Evolutionary conservation across 1,139 yeast species (phyloP), one percentile per base, ranked within the genome.

Genomic region (Pichia sp.): DNA sequence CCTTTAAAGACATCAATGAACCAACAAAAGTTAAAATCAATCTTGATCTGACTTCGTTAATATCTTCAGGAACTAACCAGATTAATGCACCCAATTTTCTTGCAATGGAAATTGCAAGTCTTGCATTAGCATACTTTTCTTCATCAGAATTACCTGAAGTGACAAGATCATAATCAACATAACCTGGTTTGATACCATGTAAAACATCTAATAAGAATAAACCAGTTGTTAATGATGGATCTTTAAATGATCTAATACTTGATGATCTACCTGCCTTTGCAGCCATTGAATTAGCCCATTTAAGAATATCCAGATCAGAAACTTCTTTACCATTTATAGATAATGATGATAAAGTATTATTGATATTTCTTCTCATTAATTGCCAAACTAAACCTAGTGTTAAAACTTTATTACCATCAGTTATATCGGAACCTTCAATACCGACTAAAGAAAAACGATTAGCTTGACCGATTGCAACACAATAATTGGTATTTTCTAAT

Each of bases 21-120:
- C 96, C 98, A 46, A 91, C 87, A 62, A 91, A 91, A 1, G 98
- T 88, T 61, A 89, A 76, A 43, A 91, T 84, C 68, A 91, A 79
- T 63, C 97, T 80, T 38, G 95, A 73, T 67, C 98, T 83, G 33
- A 93, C 96, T 66, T 89, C 97, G 55, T 81, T 86, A 57, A 91
- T 91, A 69, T 91, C 99, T 65, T 91, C 99, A n/a, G 99, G 99
- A 23, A 91, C 96, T 56, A 91, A 74, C 96, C 97, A 91, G 56
- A 91, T 91, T 62, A 93, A 78, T 33, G 96, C 98, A 46, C 99
- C 99, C 53, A 91, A 69, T 65, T 93, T 91, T 74, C 99, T 84
- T 28, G 98, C 98, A 59, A 91, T 91, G 2, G 98, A 91, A 62
- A 91, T 91, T 23, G 98, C 98, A 63, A 91, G 76, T 68, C 85